Evolutionary conservation across 2,329 filamentous ascomycete species (phyloP), one percentile per base, ranked within the genome.

Genomic region (Colletotrichum camelliae): DNA sequence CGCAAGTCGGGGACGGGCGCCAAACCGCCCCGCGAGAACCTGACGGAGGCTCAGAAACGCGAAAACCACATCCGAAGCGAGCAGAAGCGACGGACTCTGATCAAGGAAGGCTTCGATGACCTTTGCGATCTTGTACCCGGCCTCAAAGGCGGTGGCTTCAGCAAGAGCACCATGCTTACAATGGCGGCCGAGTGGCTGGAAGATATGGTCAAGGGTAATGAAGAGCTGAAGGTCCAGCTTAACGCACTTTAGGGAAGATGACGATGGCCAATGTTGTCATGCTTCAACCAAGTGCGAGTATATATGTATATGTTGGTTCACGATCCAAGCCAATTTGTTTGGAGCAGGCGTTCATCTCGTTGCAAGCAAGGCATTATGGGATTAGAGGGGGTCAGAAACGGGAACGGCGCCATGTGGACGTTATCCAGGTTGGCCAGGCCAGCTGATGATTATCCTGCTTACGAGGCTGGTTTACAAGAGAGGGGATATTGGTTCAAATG

Each of bases 61-160:
- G 93, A 93, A 80, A 98, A 98, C 79, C 95, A 97, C 81, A 97
- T 98, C 78, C 89, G 93, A 68, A 97, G 95, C 68, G 95, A 97
- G 82, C 95, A 98, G 85, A 97, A 97, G 84, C 91, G 96, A 39
- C 90, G 95, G 64, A 95, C 95, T 31, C 87, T 96, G 62, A 96
- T 96, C 80, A 94, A 95, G 81, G 91, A 94, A 78, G 95, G 95
- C 0, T 98, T 96, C 79, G 94, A 96, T 58, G 94, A 96, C 74
- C 86, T 98, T n/a, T 91, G 91, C 78, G 89, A 92, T 33, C 87
- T 97, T 27, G 94, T 98, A 0, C 95, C 96, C 1, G 93, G 92
- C 18, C 88, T 97, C 13, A 90, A 90, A 71, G 92, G 91, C 31
- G 94, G 94, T 10, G 94, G 94, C 1, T 93, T 96, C 79, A 97